phyloP scores from a whole-genome alignment of 768 basidiomycete genomes.

The Lentinula lateritia region DNA sequence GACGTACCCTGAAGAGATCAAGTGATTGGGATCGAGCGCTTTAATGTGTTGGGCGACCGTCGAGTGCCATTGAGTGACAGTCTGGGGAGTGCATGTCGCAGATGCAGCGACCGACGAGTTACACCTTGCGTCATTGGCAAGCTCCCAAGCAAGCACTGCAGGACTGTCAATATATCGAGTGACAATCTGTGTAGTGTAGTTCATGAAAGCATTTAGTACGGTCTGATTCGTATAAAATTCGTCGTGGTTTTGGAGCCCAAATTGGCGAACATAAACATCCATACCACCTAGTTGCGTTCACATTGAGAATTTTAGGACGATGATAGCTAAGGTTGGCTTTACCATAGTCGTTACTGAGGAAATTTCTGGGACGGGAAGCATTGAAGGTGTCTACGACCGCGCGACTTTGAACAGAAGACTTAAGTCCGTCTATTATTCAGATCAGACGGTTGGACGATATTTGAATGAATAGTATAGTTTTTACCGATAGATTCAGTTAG shows the following conservation, averaged over 20 bases:
- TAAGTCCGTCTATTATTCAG: neutral
- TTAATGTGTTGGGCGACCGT: constrained; percentile 39
- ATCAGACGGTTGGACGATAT: neutral
- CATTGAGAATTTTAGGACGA: neutral
- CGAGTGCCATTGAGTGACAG: constrained; percentile 54
- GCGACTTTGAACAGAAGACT: constrained; percentile 8
- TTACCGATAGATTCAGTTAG: constrained; percentile 6
- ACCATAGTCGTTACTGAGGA: constrained; percentile 62
- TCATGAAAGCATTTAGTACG: constrained; percentile 46
- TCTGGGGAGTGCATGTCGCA: constrained; percentile 38
- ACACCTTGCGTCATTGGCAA: constrained; percentile 66
- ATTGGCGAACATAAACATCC: constrained; percentile 58
- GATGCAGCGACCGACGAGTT: constrained; percentile 46
- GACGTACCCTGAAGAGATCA: constrained; percentile 56
- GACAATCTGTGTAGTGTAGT: constrained; percentile 51
- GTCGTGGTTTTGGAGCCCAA: constrained; percentile 43
- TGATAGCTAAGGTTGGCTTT: constrained; percentile 5
- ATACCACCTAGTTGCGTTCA: constrained; percentile 44
- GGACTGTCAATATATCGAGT: constrained; percentile 50
- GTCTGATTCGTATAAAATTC: constrained; percentile 52
- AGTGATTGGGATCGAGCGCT: constrained; percentile 53
- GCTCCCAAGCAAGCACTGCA: constrained; percentile 52
- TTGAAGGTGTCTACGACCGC: constrained; percentile 21
- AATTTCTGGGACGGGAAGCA: constrained; percentile 42
- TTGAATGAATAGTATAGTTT: neutral